A percentile compares a stretch with the other conserved stretches of the same genome.
These are phyloP conservation scores for Tuber umbilicatum DNA, from an alignment of 495 filamentous ascomycete species.

Conservation along the genomic window DNA sequence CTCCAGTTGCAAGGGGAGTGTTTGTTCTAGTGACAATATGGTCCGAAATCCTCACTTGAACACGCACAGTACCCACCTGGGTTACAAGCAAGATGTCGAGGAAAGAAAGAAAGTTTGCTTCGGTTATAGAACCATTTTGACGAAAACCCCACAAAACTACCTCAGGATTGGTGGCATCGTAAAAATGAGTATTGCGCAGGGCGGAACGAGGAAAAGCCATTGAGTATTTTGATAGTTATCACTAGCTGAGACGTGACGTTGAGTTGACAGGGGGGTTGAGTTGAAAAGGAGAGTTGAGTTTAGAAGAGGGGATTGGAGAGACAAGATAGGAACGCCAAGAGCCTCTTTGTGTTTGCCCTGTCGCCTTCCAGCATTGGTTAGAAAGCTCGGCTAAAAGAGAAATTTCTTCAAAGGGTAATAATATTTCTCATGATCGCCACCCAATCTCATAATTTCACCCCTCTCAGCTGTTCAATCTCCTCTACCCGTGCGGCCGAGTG, in stretches of 20 bases:
- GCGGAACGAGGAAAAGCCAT: conserved; percentile 21
- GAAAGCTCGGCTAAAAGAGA: not conserved
- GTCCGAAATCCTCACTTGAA: conserved; percentile 27
- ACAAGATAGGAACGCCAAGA: not conserved
- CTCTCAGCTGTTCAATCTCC: no score
- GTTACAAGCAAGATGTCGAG: conserved; percentile 36
- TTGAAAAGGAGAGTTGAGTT: not conserved
- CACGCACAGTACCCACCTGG: conserved; percentile 15
- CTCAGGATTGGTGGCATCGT: conserved; percentile 29
- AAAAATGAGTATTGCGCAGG: conserved; percentile 34
- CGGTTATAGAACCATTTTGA: conserved; percentile 35
- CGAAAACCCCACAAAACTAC: conserved; percentile 25
- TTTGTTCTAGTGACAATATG: conserved; percentile 21
- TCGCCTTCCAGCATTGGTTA: not conserved
- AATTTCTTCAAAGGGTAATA: not conserved
- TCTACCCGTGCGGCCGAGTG: conserved; percentile 66
- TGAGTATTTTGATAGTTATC: not conserved
- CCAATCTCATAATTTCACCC: no score
- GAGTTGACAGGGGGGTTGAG: not conserved
- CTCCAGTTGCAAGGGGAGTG: conserved; percentile 21
- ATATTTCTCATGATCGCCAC: not conserved
- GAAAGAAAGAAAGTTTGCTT: conserved; percentile 37
- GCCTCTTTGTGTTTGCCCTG: conserved; percentile 1
- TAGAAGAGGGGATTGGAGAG: not conserved
- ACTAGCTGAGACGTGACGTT: not conserved